Evolutionary conservation across 164 flowering plant species (phyloP).

Genomic region (Hamamelis virginiana): DNA sequence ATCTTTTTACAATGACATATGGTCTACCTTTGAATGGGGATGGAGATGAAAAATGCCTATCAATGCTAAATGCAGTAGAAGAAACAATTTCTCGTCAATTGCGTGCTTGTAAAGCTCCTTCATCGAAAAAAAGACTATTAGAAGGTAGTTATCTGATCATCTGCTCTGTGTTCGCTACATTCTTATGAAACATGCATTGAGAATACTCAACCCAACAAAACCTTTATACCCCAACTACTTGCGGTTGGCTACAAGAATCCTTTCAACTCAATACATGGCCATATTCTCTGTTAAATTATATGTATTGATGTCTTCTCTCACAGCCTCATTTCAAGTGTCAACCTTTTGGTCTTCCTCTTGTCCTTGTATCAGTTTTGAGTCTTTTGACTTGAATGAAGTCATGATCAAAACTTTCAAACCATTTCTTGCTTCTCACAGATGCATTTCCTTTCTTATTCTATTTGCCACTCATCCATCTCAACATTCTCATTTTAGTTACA

Average conservation of each 20-base stretch:
- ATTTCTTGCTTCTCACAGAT: background rate
- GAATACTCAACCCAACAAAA: no score
- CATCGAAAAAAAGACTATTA: constrained; percentile 53
- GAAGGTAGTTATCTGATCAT: constrained; percentile 50
- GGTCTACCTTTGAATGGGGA: constrained; percentile 80
- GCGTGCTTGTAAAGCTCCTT: constrained; percentile 80
- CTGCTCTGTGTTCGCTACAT: background rate
- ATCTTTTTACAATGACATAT: constrained; percentile 79
- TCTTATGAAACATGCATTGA: background rate
- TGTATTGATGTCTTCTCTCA: no score
- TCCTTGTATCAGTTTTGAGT: background rate
- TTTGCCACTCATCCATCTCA: no score
- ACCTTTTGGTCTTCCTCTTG: background rate
- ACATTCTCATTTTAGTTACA: no score
- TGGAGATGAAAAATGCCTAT: constrained; percentile 86
- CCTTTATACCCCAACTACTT: background rate
- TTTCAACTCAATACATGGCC: background rate
- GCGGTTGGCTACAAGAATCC: background rate
- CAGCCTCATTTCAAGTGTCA: background rate
- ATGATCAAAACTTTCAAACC: background rate
- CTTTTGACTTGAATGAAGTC: background rate
- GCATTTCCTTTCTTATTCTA: background rate
- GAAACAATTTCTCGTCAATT: constrained; percentile 85
- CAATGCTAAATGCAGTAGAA: constrained; percentile 87
- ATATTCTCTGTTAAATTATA: background rate